These are phyloP conservation scores for Pseudopyricularia javanii DNA, from an alignment of 2,329 filamentous ascomycete genomes.

Conservation along the genomic window DNA sequence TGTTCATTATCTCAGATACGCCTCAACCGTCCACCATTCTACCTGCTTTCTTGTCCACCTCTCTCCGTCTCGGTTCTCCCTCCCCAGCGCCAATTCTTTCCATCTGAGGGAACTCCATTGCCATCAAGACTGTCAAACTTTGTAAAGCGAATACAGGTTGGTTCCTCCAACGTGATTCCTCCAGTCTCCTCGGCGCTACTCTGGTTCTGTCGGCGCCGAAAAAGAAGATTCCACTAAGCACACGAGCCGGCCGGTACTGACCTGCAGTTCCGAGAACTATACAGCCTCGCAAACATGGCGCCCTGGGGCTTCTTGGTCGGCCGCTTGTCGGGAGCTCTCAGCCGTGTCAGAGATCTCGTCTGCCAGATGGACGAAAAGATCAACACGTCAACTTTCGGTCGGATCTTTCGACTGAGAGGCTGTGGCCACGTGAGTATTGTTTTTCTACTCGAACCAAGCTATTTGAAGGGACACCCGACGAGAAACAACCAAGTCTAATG, in stretches of 20 bases:
- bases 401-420: constrained; percentile 53
- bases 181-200: too few relatives aligned
- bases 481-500: not conserved
- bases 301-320: not conserved
- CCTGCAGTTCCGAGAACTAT: not conserved
- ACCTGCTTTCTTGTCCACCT: not conserved
- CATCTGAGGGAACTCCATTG: not conserved
- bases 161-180: too few relatives aligned
- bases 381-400: constrained; percentile 35
- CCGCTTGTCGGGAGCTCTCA: not conserved
- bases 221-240: not conserved
- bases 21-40: not conserved
- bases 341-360: not conserved
- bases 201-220: not conserved
- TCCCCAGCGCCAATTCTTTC: not conserved
- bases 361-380: constrained; percentile 7
- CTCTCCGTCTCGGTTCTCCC: not conserved
- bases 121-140: too few relatives aligned
- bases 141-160: too few relatives aligned
- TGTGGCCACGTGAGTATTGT: constrained; percentile 48
- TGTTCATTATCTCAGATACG: not conserved
- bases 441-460: too few relatives aligned
- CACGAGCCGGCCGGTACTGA: not conserved
- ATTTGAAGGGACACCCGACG: not conserved
- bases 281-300: not conserved